A percentile compares a stretch with the other conserved stretches of the same genome.
Evolutionary conservation across 805 yeast species (phyloP).

Genomic region (Myxozyma neotropica): DNA sequence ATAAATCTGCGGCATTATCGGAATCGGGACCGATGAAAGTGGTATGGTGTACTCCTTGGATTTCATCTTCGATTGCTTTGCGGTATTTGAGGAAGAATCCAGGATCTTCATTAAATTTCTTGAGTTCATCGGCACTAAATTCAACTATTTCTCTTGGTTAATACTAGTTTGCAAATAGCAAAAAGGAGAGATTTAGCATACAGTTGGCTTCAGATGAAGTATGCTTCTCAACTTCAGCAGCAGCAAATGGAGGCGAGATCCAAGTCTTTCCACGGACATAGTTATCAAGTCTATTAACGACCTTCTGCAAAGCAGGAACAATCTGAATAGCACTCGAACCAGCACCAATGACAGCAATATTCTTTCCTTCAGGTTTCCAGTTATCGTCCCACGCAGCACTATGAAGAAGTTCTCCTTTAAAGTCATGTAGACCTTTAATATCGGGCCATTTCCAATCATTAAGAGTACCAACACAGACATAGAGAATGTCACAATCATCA

Average conservation of each 20-base stretch:
- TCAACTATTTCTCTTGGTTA: background rate
- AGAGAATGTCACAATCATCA: conserved; percentile 15
- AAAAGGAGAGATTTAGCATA: background rate
- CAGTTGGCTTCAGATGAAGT: conserved; percentile 28
- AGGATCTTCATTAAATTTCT: conserved; percentile 30
- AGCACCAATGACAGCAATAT: conserved; percentile 43
- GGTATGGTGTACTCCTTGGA: conserved; percentile 11
- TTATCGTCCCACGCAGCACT: conserved; percentile 42
- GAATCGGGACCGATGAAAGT: conserved; percentile 4
- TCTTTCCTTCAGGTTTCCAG: conserved; percentile 37
- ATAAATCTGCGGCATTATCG: conserved; percentile 3
- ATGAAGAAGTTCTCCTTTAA: conserved; percentile 41
- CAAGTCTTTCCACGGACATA: conserved; percentile 34
- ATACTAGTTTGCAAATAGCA: background rate
- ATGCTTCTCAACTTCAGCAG: conserved; percentile 29
- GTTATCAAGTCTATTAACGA: conserved; percentile 36
- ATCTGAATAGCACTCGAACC: conserved; percentile 45
- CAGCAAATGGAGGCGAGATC: conserved; percentile 33
- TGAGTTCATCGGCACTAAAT: conserved; percentile 21
- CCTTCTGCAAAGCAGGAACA: conserved; percentile 36
- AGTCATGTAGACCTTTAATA: conserved; percentile 38
- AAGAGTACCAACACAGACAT: conserved; percentile 29
- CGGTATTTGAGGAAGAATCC: conserved; percentile 34
- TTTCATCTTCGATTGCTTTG: conserved; percentile 34
- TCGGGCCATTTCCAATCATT: conserved; percentile 40